Evolutionary conservation across 164 flowering plant genomes (phyloP), one percentile per base, ranked within the genome.

Genomic region (Paratinospora sagittata): DNA sequence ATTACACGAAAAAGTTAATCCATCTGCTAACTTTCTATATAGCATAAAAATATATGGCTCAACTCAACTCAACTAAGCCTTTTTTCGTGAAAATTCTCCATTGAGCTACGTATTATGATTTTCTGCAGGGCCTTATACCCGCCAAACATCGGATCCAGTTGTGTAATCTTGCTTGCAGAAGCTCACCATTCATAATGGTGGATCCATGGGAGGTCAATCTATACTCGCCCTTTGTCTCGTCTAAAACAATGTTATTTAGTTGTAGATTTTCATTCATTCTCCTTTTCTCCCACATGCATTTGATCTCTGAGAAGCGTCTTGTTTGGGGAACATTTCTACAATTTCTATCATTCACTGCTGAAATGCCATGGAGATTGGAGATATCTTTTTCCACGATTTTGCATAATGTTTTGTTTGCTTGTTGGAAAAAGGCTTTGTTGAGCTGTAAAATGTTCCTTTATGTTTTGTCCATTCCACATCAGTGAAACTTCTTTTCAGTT

Each of bases 141-240:
- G 90, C 97, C 52, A 84, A 90, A 69, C 96, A 92, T 79, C 90
- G 97, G 16, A 68, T 92, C 26, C 73, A 72, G 69, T 41, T 95
- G 88, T 91, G 97, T 78, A 66, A 84, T 33, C 87, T 95, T 36
- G 93, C 97, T 49, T 84, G 96, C 82, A 77, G 74, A 79, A 92
- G 87, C 81, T 95, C 99, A 62, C 84, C 90, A 12, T 88, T 92
- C 63, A 70, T 91, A 23, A 95, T 89, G 97, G 94, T 91, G 74
- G 99, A 95, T 84, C 75, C 91, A 17, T 95, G 97, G 99, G 99
- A 95, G 94, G 97, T 93, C 75, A 76, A 37, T 69, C 27, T 73
- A 6, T 60, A 14, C 0, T 47, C 0, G 16, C 58, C 24, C 26
- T 24, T 7, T 41, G 45, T 67, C 12, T 23, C 41, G 27, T 14